Evolutionary conservation across 164 flowering plant species (phyloP).

Genomic region (Buxus sempervirens): DNA sequence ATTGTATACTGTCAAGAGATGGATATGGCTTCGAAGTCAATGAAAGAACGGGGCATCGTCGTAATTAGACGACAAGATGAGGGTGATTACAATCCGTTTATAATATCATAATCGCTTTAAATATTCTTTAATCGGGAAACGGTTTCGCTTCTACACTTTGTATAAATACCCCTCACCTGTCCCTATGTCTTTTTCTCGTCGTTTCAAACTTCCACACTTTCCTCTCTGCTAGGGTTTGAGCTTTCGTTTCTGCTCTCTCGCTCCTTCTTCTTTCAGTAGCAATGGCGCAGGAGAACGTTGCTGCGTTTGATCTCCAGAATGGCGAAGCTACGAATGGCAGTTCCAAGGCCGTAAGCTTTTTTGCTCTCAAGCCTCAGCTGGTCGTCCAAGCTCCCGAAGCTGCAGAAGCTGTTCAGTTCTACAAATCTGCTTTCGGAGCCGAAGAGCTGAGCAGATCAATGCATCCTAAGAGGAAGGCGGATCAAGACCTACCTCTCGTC

Average conservation of each 20-base stretch:
- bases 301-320: constrained; percentile 18
- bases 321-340: constrained; percentile 29
- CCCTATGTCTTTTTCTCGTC: background rate
- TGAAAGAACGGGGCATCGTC: no score
- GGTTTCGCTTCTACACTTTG: constrained; percentile 45
- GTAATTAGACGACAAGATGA: no score
- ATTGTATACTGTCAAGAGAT: no score
- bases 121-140: constrained; percentile 10
- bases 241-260: constrained; percentile 4
- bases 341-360: constrained; percentile 30
- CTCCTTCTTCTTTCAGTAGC: background rate
- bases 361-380: constrained; percentile 56
- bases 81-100: no score
- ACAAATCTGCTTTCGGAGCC: constrained; percentile 79
- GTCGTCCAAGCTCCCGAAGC: constrained; percentile 62
- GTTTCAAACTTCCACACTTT: constrained; percentile 3
- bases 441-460: constrained; percentile 56
- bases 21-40: no score
- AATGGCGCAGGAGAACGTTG: constrained; percentile 45
- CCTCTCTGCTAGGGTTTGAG: constrained; percentile 36
- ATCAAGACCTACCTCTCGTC: constrained; percentile 71
- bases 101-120: no score
- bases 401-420: constrained; percentile 65
- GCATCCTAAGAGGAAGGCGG: constrained; percentile 81
- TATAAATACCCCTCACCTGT: constrained; percentile 24